Conservation (phyloP, 257 asterid species). For the Solanum habrochaites region DNA sequence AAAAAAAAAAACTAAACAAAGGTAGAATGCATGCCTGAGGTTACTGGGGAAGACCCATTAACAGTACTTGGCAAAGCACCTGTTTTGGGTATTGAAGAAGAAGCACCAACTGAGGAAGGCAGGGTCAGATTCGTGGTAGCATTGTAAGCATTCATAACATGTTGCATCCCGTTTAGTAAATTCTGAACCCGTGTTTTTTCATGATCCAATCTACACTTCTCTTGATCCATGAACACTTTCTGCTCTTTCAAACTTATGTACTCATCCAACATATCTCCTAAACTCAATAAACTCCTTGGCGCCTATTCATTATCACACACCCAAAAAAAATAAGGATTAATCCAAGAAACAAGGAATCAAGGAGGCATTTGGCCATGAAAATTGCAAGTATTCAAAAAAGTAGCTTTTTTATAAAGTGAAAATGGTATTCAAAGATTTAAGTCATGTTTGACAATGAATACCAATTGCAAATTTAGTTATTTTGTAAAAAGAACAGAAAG, state of each 20-base stretch:
- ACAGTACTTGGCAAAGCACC: neutral
- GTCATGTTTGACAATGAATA: neutral
- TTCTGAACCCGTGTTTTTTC: constrained; percentile 59
- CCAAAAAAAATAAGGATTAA: neutral
- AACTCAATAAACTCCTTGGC: constrained; percentile 73
- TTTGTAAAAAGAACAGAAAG: too few species aligned
- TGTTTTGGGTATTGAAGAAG: neutral
- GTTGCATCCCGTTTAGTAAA: constrained; percentile 71
- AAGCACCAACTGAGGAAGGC: constrained; percentile 14
- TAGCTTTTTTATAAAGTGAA: neutral
- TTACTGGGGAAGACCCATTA: neutral
- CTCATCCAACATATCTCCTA: constrained; percentile 78
- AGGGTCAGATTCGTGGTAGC: constrained; percentile 19
- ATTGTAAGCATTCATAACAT: constrained; percentile 60
- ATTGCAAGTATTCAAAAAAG: neutral
- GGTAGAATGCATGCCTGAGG: neutral
- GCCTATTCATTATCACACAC: constrained; percentile 25
- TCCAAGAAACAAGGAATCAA: neutral
- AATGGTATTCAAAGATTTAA: neutral
- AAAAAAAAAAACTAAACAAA: neutral
- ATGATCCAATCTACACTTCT: constrained; percentile 58
- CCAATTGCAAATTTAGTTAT: too few species aligned
- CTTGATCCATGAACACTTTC: constrained; percentile 64
- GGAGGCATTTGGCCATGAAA: neutral
- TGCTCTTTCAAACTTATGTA: constrained; percentile 75